A percentile compares a stretch with the other conserved stretches of the same genome.
Conservation (phyloP, 148 eudicot species). For the Vaccinium darrowii region DNA sequence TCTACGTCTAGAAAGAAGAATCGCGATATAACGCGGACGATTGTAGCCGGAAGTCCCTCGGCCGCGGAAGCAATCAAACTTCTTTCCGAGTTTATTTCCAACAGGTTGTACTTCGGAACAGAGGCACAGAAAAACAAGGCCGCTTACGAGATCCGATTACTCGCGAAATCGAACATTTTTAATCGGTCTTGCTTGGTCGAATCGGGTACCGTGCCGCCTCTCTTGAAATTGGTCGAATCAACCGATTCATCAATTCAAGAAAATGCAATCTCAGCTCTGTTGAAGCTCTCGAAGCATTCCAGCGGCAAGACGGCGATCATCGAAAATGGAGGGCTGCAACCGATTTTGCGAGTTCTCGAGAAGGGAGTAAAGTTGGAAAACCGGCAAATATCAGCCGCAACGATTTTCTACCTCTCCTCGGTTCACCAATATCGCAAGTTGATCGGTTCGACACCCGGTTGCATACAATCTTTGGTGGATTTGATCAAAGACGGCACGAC, state of each 20-base stretch:
- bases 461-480: constrained; percentile 52
- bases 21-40: constrained; percentile 42
- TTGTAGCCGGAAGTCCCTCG: constrained; percentile 38
- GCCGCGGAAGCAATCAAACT: constrained; percentile 43
- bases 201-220: constrained; percentile 54
- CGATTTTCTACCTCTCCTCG: constrained; percentile 64
- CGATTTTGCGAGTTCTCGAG: constrained; percentile 40
- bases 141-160: constrained; percentile 62
- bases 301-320: constrained; percentile 64
- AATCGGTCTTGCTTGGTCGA: constrained; percentile 58
- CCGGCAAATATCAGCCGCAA: constrained; percentile 70
- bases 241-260: constrained; percentile 47
- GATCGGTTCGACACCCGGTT: constrained; percentile 48
- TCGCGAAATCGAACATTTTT: constrained; percentile 60
- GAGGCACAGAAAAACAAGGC: constrained; percentile 60
- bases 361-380: constrained; percentile 53
- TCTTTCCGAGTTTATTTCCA: constrained; percentile 47
- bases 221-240: constrained; percentile 54
- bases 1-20: constrained; percentile 42
- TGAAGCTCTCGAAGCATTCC: constrained; percentile 70
- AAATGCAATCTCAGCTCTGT: constrained; percentile 57
- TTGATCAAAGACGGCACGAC: constrained; percentile 51
- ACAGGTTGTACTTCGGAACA: constrained; percentile 46
- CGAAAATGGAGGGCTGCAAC: constrained; percentile 55
- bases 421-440: constrained; percentile 46